These are phyloP conservation scores for Vicia faba DNA, from an alignment of 306 rosid species.

Conservation along the genomic window DNA sequence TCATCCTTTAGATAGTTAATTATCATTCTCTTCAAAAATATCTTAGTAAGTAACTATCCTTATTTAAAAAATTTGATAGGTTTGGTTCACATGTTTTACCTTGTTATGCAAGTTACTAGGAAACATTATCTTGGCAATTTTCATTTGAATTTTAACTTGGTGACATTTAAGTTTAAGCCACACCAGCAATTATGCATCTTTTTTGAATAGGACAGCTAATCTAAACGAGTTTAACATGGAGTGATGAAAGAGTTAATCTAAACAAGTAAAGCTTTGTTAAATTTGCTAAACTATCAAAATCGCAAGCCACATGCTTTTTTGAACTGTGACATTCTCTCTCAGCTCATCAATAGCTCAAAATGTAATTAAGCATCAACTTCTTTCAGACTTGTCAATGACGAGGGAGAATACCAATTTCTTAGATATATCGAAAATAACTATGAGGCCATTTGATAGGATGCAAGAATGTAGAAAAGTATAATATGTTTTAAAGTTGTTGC, in stretches of 20 bases:
- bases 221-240: slow-evolving; percentile 26
- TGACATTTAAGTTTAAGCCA: slow-evolving; percentile 31
- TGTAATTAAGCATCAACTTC: too few relatives aligned
- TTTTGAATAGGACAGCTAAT: slow-evolving; percentile 26
- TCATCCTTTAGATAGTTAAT: background rate
- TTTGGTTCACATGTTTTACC: slow-evolving; percentile 20
- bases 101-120: slow-evolving; percentile 21
- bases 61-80: slow-evolving; percentile 14
- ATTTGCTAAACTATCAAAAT: too few relatives aligned
- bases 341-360: too few relatives aligned
- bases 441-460: too few relatives aligned
- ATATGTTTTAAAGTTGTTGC: too few relatives aligned
- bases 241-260: background rate
- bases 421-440: too few relatives aligned
- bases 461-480: too few relatives aligned
- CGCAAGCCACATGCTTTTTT: too few relatives aligned
- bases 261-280: too few relatives aligned
- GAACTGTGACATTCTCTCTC: too few relatives aligned
- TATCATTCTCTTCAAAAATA: slow-evolving; percentile 11
- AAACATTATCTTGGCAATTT: slow-evolving; percentile 19
- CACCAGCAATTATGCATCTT: slow-evolving; percentile 29
- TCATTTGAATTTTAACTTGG: slow-evolving; percentile 10
- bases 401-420: too few relatives aligned
- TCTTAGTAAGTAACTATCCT: slow-evolving; percentile 1
- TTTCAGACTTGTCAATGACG: too few relatives aligned